A percentile compares a stretch with the other conserved stretches of the same genome.
Evolutionary conservation across 371 early-diverging fungal genomes (phyloP).

Genomic region (Actinomortierella ambigua): DNA sequence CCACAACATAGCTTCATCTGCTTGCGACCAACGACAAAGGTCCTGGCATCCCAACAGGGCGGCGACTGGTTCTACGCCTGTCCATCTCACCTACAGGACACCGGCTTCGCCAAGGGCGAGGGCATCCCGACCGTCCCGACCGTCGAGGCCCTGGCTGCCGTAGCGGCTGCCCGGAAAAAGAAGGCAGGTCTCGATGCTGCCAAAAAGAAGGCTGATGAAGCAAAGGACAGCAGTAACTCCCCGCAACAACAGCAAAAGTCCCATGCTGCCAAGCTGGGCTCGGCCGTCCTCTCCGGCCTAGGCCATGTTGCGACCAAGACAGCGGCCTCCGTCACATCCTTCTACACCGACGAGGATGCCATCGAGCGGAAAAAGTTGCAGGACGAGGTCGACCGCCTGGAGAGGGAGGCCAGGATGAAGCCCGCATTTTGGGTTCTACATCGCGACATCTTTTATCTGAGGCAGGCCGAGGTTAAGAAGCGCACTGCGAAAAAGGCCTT

Average conservation of each 20-base stretch:
- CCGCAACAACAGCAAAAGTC: conserved; percentile 5
- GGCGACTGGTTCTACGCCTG: conserved; percentile 65
- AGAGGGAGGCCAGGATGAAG: conserved; percentile 24
- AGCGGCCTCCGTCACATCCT: conserved; percentile 32
- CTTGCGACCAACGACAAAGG: conserved; percentile 58
- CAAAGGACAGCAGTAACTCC: conserved; percentile 5
- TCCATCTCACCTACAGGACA: conserved; percentile 29
- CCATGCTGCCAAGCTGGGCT: conserved; percentile 31
- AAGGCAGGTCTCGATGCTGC: conserved; percentile 27
- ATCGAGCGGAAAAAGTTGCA: conserved; percentile 31
- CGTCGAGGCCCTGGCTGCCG: conserved; percentile 38
- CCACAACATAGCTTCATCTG: conserved; percentile 51
- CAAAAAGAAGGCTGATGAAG: conserved; percentile 24
- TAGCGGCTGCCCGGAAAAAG: conserved; percentile 37
- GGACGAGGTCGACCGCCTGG: conserved; percentile 20
- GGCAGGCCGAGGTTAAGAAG: conserved; percentile 55
- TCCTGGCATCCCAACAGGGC: conserved; percentile 59
- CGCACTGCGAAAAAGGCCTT: conserved; percentile 52
- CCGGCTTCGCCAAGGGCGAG: conserved; percentile 43
- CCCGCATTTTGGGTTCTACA: conserved; percentile 55
- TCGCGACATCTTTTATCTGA: conserved; percentile 59
- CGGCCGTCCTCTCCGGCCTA: conserved; percentile 35
- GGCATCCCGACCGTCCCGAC: conserved; percentile 36
- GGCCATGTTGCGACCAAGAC: conserved; percentile 32
- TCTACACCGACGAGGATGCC: conserved; percentile 41